These are phyloP conservation scores for Climacium dendroides DNA, from an alignment of 225 moss, liverwort and hornwort genomes.

Conservation along the genomic window DNA sequence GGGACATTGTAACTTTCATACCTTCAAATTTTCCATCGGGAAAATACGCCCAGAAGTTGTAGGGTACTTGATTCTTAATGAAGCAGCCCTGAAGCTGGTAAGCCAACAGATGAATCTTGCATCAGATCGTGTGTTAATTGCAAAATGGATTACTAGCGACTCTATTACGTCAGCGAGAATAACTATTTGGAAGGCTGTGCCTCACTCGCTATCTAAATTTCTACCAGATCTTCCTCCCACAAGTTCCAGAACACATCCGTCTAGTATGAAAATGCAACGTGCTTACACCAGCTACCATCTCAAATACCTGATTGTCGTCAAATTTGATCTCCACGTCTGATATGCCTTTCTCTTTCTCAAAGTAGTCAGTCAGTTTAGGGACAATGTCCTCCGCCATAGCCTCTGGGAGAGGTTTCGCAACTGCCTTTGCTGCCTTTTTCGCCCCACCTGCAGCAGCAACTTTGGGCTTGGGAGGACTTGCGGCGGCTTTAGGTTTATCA, in stretches of 20 bases:
- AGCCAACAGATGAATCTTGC: background rate
- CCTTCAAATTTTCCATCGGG: conserved; percentile 86
- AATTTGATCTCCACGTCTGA: conserved; percentile 52
- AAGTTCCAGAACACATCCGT: background rate
- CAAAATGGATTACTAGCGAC: background rate
- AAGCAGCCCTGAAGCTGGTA: conserved; percentile 78
- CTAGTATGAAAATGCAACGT: background rate
- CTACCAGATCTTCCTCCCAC: background rate
- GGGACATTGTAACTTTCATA: conserved; percentile 3
- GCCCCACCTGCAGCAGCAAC: conserved; percentile 21
- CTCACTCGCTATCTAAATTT: background rate
- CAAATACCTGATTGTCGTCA: conserved; percentile 71
- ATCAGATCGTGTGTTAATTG: background rate
- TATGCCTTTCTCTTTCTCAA: conserved; percentile 60
- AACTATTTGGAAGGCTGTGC: background rate
- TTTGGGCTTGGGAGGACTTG: conserved; percentile 31
- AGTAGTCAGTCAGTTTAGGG: conserved; percentile 32
- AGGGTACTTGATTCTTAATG: conserved; percentile 54
- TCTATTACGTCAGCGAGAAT: background rate
- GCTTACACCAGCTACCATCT: background rate
- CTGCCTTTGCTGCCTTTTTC: conserved; percentile 40
- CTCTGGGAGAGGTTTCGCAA: conserved; percentile 39
- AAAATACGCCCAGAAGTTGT: conserved; percentile 83
- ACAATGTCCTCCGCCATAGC: conserved; percentile 70
- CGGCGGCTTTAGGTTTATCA: background rate